phyloP scores from a whole-genome alignment of 139 green algal genomes.

The Astrephomene gubernaculifera region DNA sequence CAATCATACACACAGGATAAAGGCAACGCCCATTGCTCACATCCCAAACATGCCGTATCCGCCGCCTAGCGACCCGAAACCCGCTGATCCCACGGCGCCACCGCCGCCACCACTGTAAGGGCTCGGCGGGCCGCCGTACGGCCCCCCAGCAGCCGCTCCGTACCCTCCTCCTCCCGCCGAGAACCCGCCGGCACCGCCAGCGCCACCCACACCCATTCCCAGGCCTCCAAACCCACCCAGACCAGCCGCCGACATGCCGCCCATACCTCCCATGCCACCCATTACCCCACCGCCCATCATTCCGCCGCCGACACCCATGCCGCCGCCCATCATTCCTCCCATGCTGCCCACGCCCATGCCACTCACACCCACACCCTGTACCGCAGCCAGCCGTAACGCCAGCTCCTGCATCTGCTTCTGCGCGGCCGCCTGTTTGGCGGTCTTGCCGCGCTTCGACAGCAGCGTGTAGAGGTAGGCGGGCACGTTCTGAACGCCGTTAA shows the following conservation, averaged over 20 bases:
- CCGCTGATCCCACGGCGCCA: too few species aligned
- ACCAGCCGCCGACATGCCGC: background rate
- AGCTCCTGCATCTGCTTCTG: constrained; percentile 52
- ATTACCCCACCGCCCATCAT: background rate
- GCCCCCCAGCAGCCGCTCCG: background rate
- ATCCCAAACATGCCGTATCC: constrained; percentile 23
- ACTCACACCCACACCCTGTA: background rate
- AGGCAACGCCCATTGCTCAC: too few species aligned
- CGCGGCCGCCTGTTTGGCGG: constrained; percentile 56
- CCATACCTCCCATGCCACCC: background rate
- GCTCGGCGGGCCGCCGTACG: background rate
- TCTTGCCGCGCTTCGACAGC: constrained; percentile 60
- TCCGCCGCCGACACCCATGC: background rate
- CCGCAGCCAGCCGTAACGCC: constrained; percentile 11
- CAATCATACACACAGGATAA: too few species aligned
- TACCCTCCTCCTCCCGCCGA: too few species aligned
- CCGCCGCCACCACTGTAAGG: background rate
- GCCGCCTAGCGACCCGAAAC: background rate
- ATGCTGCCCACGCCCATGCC: background rate
- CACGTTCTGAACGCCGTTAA: constrained; percentile 43
- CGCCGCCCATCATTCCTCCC: background rate
- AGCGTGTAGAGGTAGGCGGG: constrained; percentile 64
- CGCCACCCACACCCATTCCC: background rate
- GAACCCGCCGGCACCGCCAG: background rate
- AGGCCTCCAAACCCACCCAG: background rate